These are phyloP conservation scores for Kappamyces sp. DNA, from an alignment of 192 early-diverging fungal genomes.

Conservation along the genomic window DNA sequence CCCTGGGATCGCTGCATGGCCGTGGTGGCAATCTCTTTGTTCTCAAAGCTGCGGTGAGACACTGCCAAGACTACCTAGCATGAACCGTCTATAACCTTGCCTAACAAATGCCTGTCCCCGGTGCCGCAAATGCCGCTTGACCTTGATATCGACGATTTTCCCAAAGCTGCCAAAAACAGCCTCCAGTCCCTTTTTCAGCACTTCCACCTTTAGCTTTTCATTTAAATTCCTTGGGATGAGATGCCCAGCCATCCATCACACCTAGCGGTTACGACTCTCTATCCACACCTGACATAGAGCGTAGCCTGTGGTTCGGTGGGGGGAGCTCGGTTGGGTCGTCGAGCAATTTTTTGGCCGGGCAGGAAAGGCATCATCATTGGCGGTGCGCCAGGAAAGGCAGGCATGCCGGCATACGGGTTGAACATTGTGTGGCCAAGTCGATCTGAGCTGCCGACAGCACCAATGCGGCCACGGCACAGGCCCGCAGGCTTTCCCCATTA, in stretches of 20 bases:
- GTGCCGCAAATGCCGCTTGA: conserved; percentile 73
- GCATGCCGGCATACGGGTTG: too few relatives aligned
- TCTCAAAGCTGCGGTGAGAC: conserved; percentile 49
- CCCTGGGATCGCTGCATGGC: conserved; percentile 81
- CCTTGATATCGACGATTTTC: conserved; percentile 72
- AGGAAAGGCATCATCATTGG: too few relatives aligned
- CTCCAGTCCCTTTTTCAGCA: conserved; percentile 63
- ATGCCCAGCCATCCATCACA: too few relatives aligned
- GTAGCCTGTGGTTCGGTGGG: conserved; percentile 12
- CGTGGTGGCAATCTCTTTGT: conserved; percentile 62
- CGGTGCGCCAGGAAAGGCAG: too few relatives aligned
- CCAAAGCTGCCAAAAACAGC: conserved; percentile 82
- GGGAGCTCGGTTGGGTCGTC: conserved; percentile 6
- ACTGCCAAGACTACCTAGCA: too few relatives aligned
- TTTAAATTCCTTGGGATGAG: neutral
- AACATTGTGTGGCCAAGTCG: too few relatives aligned
- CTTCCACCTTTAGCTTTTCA: conserved; percentile 30
- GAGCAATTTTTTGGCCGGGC: too few relatives aligned
- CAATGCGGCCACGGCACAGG: too few relatives aligned
- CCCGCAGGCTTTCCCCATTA: too few relatives aligned
- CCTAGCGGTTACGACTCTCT: too few relatives aligned
- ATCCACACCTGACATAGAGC: neutral
- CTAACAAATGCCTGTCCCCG: conserved; percentile 90
- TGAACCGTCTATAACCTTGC: too few relatives aligned
- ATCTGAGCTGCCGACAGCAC: too few relatives aligned